Base-by-base conservation (phyloP, 768 basidiomycete species). In the Psilocybe tampanensis region DNA sequence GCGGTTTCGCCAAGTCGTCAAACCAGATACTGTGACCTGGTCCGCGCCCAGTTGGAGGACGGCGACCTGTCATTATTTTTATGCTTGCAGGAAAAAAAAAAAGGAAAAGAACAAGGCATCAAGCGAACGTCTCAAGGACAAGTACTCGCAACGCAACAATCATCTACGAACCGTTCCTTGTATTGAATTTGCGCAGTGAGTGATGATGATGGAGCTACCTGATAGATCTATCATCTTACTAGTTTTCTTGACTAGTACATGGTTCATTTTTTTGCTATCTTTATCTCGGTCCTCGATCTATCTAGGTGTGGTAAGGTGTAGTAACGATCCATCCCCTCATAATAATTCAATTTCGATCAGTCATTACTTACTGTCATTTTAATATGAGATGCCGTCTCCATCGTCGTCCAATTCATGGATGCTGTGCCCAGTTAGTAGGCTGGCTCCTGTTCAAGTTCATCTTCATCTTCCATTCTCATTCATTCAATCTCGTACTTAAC, bases 381-480 rank as follows among this genome's bases (percentile, higher is more conserved):
- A 33, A 39, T 39, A 12, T 47, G 44, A n/a, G n/a, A n/a, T n/a
- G n/a, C n/a, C n/a, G 21, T 47, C 44, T 22, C 22, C 19, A 47
- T 29, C 29, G n/a, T 39, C 36, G 53, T 49, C 54, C 48, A 49
- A 45, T 55, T n/a, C n/a, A n/a, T n/a, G n/a, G 54, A 47, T 47
- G 45, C 41, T 41, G 54, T 39, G n/a, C 13, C 33, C 42, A n/a
- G 23, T 39, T 36, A 47, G 33, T 23, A 55, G 22, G 32, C 22
- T 55, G n/a, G n/a, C n/a, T n/a, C n/a, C n/a, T n/a, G n/a, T n/a
- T 44, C 33, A 18, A 23, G 44, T 34, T 33, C 32, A n/a, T 32
- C 17, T 47, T 19, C 44, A 47, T 47, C 54, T 49, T 55, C 47
- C 47, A 55, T 55, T 54, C 44, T 36, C 47, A 55, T 55, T 54